Percentiles rank a stretch among this genome's conserved stretches.
These are phyloP conservation scores for Fomitopsis serialis DNA, from an alignment of 768 basidiomycete genomes.

Conservation along the genomic window DNA sequence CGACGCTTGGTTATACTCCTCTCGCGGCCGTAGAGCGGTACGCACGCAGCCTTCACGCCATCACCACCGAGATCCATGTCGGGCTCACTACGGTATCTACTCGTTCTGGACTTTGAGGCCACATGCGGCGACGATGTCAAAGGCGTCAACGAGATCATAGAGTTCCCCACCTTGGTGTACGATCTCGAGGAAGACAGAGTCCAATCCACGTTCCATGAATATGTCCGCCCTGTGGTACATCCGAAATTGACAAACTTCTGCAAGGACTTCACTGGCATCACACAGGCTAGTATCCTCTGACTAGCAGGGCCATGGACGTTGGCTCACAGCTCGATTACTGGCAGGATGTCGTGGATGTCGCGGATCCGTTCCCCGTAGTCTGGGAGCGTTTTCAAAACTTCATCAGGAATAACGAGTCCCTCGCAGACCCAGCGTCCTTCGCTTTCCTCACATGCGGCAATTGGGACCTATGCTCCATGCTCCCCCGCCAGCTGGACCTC, in stretches of 20 bases:
- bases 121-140: slow-evolving; percentile 20
- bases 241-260: slow-evolving; percentile 22
- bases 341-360: slow-evolving; percentile 20
- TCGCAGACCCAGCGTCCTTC: slow-evolving; percentile 10
- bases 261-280: slow-evolving; percentile 23
- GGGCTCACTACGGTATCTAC: slow-evolving; percentile 12
- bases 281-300: slow-evolving; percentile 14
- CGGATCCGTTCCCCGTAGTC: slow-evolving; percentile 20
- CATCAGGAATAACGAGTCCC: slow-evolving; percentile 10
- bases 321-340: neutral
- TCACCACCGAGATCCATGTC: neutral
- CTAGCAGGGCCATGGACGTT: neutral
- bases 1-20: no score
- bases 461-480: slow-evolving; percentile 27
- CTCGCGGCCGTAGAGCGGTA: no score
- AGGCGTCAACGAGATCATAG: slow-evolving; percentile 21
- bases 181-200: slow-evolving; percentile 19
- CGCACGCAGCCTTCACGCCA: neutral
- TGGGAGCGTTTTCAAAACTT: slow-evolving; percentile 24
- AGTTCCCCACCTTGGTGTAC: slow-evolving; percentile 25
- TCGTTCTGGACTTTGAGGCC: slow-evolving; percentile 26
- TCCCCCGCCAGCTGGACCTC: slow-evolving; percentile 21
- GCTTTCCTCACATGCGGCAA: slow-evolving; percentile 25
- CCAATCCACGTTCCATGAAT: slow-evolving; percentile 23
- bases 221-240: slow-evolving; percentile 18